Conservation (phyloP, 495 filamentous ascomycete species). For the Coniosporium apollinis region DNA sequence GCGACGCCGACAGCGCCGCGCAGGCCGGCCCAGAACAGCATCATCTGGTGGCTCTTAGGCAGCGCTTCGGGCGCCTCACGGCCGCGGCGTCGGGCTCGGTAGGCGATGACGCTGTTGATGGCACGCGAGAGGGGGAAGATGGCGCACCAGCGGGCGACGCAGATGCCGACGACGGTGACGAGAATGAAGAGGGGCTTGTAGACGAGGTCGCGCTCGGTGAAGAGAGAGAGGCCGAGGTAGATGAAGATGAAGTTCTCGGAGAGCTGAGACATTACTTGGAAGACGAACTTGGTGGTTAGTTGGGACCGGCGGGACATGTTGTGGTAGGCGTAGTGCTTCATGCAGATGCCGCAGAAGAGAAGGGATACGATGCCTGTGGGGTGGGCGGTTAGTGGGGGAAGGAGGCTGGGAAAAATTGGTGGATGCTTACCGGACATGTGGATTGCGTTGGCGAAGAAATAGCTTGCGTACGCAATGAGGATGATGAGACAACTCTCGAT, state of each 20-base stretch:
- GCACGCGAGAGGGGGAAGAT: conserved; percentile 82
- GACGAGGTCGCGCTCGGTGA: conserved; percentile 70
- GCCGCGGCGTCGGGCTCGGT: conserved; percentile 66
- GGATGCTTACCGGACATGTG: conserved; percentile 70
- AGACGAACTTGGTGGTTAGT: conserved; percentile 94
- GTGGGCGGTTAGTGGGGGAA: background rate
- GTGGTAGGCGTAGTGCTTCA: conserved; percentile 98
- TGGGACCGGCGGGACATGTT: conserved; percentile 98
- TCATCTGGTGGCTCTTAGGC: conserved; percentile 82
- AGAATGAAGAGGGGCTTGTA: conserved; percentile 96
- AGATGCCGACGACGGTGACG: conserved; percentile 79
- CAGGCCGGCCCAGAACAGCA: conserved; percentile 97
- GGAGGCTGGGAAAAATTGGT: background rate
- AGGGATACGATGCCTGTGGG: conserved; percentile 79
- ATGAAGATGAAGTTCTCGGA: conserved; percentile 99
- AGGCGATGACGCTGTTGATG: conserved; percentile 89
- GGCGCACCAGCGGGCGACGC: conserved; percentile 74
- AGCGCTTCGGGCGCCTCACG: conserved; percentile 74
- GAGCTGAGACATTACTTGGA: conserved; percentile 84
- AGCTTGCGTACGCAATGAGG: conserved; percentile 85
- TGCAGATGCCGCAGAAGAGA: conserved; percentile 90
- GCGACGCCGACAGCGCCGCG: conserved; percentile 94
- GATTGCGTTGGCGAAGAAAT: conserved; percentile 91
- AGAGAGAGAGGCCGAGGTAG: conserved; percentile 84
- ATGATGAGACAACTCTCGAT: conserved; percentile 93